Base-by-base conservation (phyloP, 306 rosid genomes). In the Parietaria judaica region DNA sequence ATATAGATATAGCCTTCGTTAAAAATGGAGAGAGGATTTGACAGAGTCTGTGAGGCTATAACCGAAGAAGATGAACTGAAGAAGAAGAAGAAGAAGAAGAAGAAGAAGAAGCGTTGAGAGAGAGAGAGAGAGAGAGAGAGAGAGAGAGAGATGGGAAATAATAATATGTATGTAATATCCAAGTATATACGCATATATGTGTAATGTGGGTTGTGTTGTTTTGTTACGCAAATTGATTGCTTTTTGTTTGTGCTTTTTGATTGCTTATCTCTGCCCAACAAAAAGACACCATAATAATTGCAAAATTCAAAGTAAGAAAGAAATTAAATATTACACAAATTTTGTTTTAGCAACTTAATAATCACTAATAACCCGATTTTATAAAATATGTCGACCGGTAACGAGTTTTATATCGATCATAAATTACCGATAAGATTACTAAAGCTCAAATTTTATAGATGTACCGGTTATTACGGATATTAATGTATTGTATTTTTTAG, bases 171-270 rank as follows among this genome's bases (percentile, higher is more conserved):
- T n/a, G n/a, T 56, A 56, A 54, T 39, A 43, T 15, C 60, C 66
- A 74, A 65, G 68, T 43, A 64, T 66, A 39, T 70, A 76, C 65
- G 70, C 36, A 66, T 69, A 38, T 73, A 67, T 10, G 57, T 39
- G 44, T 39, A 74, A 54, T 84, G 66, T 69, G 72, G n/a, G n/a
- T n/a, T n/a, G n/a, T n/a, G n/a, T n/a, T 80, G 74, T 47, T 69
- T 77, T 75, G 86, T 75, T 72, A 75, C 71, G 77, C 76, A 60
- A 79, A 81, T 77, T 44, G 53, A 71, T 71, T 74, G 68, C 39
- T 39, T 4, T 34, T 46, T 39, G 8, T 10, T 49, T 16, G 37
- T 54, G 54, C 63, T 55, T 6, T 16, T 31, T 39, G 14, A 34
- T n/a, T 58, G 60, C 14, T 37, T 37, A 43, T 14, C 61, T 57